Conservation (phyloP, 441 rosid species). For the Erodium trifolium region DNA sequence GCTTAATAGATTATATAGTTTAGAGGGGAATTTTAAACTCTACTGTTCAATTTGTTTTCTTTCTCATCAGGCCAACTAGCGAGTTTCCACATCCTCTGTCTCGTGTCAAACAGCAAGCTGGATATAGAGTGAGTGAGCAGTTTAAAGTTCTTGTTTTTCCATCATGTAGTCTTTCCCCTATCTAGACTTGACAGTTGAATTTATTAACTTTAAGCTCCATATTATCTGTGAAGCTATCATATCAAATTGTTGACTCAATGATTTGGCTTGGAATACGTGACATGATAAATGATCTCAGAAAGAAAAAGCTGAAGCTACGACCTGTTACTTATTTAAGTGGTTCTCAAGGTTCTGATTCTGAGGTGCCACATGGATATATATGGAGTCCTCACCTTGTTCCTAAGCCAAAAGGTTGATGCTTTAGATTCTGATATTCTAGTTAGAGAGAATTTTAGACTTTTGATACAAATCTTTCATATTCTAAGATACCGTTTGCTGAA, state of each 20-base stretch:
- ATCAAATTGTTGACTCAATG: slow-evolving; percentile 93
- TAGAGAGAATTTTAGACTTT: slow-evolving; percentile 4
- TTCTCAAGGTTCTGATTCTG: slow-evolving; percentile 79
- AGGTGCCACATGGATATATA: slow-evolving; percentile 87
- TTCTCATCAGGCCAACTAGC: slow-evolving; percentile 71
- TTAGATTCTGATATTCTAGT: slow-evolving; percentile 8
- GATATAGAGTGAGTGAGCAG: slow-evolving; percentile 58
- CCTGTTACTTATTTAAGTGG: slow-evolving; percentile 99
- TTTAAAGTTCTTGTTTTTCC: slow-evolving; percentile 11
- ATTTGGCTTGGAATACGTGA: slow-evolving; percentile 99
- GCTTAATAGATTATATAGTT: slow-evolving; percentile 20
- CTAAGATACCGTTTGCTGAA: slow-evolving; percentile 1
- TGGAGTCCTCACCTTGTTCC: slow-evolving; percentile 99
- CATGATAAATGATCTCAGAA: slow-evolving; percentile 90
- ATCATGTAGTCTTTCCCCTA: slow-evolving; percentile 1
- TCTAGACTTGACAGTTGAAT: slow-evolving; percentile 6
- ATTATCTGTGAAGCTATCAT: slow-evolving; percentile 61
- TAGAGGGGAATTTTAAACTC: slow-evolving; percentile 25
- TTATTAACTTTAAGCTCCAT: slow-evolving; percentile 14
- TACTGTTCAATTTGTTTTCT: slow-evolving; percentile 19
- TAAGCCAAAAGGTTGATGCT: slow-evolving; percentile 81
- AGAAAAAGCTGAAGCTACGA: slow-evolving; percentile 84
- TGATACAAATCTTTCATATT: neutral
- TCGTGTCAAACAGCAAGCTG: slow-evolving; percentile 95
- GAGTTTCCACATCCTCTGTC: slow-evolving; percentile 99